These are phyloP conservation scores for Globisporangium orthogonon DNA, from an alignment of 352 stramenopile species.

Conservation along the genomic window DNA sequence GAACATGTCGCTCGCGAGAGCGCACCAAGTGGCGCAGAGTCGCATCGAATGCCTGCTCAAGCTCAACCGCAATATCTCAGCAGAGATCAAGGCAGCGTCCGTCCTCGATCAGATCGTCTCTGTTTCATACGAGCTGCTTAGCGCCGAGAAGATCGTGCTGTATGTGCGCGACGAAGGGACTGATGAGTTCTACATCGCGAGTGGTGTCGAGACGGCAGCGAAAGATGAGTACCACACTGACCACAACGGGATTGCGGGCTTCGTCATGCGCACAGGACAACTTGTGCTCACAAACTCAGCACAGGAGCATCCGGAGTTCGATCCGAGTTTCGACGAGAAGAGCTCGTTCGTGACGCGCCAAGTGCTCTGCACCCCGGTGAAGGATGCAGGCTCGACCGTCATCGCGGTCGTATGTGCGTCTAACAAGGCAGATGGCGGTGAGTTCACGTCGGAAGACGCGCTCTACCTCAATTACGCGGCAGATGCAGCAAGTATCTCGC, in stretches of 20 bases:
- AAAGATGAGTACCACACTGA: conserved; percentile 42
- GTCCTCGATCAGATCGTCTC: conserved; percentile 60
- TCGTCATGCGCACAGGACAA: conserved; percentile 54
- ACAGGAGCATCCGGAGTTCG: conserved; percentile 53
- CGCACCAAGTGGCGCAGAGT: conserved; percentile 52
- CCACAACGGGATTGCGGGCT: conserved; percentile 31
- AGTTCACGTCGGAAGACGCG: conserved; percentile 61
- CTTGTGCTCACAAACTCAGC: conserved; percentile 65
- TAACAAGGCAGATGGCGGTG: conserved; percentile 68
- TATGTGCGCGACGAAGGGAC: conserved; percentile 42
- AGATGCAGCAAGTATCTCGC: conserved; percentile 54
- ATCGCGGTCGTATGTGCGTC: conserved; percentile 33
- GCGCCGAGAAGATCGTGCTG: conserved; percentile 51
- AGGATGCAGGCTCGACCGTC: conserved; percentile 26
- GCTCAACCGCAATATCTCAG: conserved; percentile 64
- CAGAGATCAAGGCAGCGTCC: conserved; percentile 49
- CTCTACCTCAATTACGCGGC: conserved; percentile 71
- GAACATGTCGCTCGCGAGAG: conserved; percentile 58
- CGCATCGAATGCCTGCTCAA: conserved; percentile 67
- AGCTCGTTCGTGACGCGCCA: conserved; percentile 49
- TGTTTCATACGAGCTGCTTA: conserved; percentile 66
- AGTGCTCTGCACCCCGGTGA: conserved; percentile 27
- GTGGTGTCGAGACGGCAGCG: conserved; percentile 48
- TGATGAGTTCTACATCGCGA: conserved; percentile 62
- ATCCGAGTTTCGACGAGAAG: conserved; percentile 60